Percentiles rank a stretch among this genome's conserved stretches.
Conservation (phyloP, 495 filamentous ascomycete species). For the Baudoinia panamericana region DNA sequence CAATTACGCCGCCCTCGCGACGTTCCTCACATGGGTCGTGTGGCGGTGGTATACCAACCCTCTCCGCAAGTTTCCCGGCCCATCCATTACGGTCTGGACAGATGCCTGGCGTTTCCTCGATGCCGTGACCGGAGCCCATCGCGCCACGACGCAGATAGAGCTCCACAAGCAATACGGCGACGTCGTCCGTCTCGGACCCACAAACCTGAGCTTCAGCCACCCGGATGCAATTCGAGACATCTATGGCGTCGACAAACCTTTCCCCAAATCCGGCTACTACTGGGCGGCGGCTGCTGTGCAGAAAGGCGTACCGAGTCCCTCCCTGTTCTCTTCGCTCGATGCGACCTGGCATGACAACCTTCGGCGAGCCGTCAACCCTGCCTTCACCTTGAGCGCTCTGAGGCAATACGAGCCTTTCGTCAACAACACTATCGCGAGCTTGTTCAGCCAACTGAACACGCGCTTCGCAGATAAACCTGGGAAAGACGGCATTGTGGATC, state of each 20-base stretch:
- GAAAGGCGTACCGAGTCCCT: constrained; percentile 50
- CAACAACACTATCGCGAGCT: constrained; percentile 50
- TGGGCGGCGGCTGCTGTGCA: constrained; percentile 27
- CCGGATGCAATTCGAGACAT: constrained; percentile 57
- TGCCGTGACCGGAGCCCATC: constrained; percentile 45
- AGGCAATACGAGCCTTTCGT: constrained; percentile 65
- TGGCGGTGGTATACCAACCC: constrained; percentile 45
- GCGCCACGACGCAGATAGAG: constrained; percentile 50
- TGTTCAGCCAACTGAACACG: constrained; percentile 46
- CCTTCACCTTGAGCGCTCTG: constrained; percentile 60
- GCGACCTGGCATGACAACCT: constrained; percentile 61
- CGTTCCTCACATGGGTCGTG: no score
- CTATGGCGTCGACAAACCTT: constrained; percentile 70
- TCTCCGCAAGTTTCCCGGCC: constrained; percentile 26
- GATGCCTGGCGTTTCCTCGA: constrained; percentile 42
- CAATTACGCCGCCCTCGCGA: no score
- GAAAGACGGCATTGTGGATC: constrained; percentile 44
- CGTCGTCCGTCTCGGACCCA: constrained; percentile 57
- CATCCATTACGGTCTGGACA: constrained; percentile 33
- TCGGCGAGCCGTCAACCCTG: constrained; percentile 53
- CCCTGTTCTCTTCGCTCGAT: constrained; percentile 67
- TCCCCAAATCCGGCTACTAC: constrained; percentile 40
- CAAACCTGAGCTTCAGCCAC: constrained; percentile 51
- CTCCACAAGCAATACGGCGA: constrained; percentile 61
- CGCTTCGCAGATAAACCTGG: constrained; percentile 43